These are phyloP conservation scores for Chlamydomonas reinhardtii DNA, from an alignment of 163 green algal species.

Conservation along the genomic window DNA sequence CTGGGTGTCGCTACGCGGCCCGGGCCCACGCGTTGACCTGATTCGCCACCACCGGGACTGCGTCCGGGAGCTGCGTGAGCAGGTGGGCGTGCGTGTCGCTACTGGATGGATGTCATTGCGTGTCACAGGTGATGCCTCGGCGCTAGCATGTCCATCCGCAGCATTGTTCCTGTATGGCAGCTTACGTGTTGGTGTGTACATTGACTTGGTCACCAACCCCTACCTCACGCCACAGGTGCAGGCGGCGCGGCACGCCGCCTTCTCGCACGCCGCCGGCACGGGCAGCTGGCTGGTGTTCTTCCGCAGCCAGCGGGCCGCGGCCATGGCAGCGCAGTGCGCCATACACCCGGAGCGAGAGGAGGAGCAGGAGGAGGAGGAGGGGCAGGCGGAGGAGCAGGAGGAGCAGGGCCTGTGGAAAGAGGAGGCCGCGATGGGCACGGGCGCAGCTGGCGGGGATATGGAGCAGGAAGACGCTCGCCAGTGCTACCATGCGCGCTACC, in stretches of 20 bases:
- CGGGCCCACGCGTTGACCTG: constrained; percentile 13
- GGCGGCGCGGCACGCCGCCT: background rate
- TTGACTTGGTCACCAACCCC: too few species aligned
- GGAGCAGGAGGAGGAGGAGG: background rate
- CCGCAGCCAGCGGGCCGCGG: constrained; percentile 68
- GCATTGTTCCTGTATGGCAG: too few species aligned
- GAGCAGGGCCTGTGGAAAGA: background rate
- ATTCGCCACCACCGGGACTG: constrained; percentile 5
- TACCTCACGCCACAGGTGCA: background rate
- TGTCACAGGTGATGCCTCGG: too few species aligned
- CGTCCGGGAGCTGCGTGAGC: background rate
- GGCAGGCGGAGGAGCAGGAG: background rate
- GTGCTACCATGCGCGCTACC: too few species aligned
- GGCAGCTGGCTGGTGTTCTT: constrained; percentile 61
- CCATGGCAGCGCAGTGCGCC: constrained; percentile 63
- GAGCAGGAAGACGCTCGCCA: background rate
- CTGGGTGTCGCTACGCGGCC: background rate
- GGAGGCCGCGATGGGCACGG: background rate
- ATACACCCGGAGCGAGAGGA: constrained; percentile 73
- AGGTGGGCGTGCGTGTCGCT: background rate
- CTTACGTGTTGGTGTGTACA: too few species aligned
- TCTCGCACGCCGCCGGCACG: background rate
- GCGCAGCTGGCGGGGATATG: too few species aligned
- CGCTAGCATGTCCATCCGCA: too few species aligned
- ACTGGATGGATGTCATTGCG: too few species aligned